Evolutionary conservation across 2,329 filamentous ascomycete species (phyloP).

Genomic region (Canariomyces notabilis): DNA sequence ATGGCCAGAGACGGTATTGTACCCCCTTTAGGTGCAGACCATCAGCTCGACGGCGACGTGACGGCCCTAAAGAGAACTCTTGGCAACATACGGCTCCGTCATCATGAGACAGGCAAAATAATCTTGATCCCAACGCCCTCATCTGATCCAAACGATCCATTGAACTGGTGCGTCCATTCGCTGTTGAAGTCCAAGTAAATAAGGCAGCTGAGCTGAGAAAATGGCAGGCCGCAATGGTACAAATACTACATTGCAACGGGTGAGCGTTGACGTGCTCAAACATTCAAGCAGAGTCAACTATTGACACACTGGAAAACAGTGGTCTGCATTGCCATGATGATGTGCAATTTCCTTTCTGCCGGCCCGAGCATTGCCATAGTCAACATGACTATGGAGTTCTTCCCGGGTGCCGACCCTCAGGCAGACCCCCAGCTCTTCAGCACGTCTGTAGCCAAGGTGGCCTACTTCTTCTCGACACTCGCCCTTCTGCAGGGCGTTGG

Average conservation of each 20-base stretch:
- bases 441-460: slow-evolving; percentile 37
- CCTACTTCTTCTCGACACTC: slow-evolving; percentile 51
- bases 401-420: slow-evolving; percentile 32
- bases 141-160: slow-evolving; percentile 46
- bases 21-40: slow-evolving; percentile 13
- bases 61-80: slow-evolving; percentile 28
- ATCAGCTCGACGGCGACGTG: slow-evolving; percentile 16
- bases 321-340: slow-evolving; percentile 48
- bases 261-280: slow-evolving; percentile 3
- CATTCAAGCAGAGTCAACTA: neutral
- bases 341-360: slow-evolving; percentile 54
- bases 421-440: slow-evolving; percentile 25
- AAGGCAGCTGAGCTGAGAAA: slow-evolving; percentile 21
- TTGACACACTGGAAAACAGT: slow-evolving; percentile 25
- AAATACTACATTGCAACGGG: slow-evolving; percentile 44
- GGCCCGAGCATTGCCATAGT: slow-evolving; percentile 49
- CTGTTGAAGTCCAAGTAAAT: slow-evolving; percentile 7
- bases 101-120: slow-evolving; percentile 42
- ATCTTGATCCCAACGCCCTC: slow-evolving; percentile 48
- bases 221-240: slow-evolving; percentile 40
- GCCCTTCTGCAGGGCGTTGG: slow-evolving; percentile 45
- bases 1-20: slow-evolving; percentile 20
- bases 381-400: slow-evolving; percentile 43
- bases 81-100: slow-evolving; percentile 39
- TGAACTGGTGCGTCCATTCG: slow-evolving; percentile 41